phyloP scores from a whole-genome alignment of 2,329 filamentous ascomycete species.

The Capronia epimyces region DNA sequence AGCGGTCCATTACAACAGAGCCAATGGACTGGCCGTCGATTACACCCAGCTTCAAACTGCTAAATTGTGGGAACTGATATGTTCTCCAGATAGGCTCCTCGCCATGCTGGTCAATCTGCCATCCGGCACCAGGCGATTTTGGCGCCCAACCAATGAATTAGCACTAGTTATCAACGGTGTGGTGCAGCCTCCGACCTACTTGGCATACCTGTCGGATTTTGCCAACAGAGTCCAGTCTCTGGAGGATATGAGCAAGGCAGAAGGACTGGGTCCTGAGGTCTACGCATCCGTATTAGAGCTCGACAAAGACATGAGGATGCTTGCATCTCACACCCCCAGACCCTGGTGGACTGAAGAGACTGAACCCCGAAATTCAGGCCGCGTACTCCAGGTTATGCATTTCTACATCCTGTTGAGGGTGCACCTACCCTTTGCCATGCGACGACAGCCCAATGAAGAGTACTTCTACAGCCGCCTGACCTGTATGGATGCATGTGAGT shows the following conservation, averaged over 20 bases:
- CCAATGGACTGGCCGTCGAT: background rate
- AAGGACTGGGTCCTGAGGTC: slow-evolving; percentile 3
- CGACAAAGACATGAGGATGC: slow-evolving; percentile 14
- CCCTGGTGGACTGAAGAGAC: slow-evolving; percentile 10
- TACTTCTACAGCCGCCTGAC: slow-evolving; percentile 15
- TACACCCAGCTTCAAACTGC: slow-evolving; percentile 25
- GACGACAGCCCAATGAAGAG: slow-evolving; percentile 3
- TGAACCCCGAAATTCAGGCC: slow-evolving; percentile 3
- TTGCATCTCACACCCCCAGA: slow-evolving; percentile 9
- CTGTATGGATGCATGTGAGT: slow-evolving; percentile 18
- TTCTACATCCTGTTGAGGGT: slow-evolving; percentile 15
- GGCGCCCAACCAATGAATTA: slow-evolving; percentile 4
- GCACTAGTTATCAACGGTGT: slow-evolving; percentile 6
- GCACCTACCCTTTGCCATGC: slow-evolving; percentile 16
- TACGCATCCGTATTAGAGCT: slow-evolving; percentile 15
- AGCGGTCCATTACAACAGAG: slow-evolving; percentile 2
- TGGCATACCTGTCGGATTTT: slow-evolving; percentile 14
- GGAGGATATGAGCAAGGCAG: slow-evolving; percentile 7
- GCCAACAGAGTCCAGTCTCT: slow-evolving; percentile 9
- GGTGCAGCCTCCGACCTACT: slow-evolving; percentile 6
- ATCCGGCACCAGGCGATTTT: slow-evolving; percentile 31
- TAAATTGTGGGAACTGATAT: slow-evolving; percentile 34
- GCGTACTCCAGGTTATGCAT: slow-evolving; percentile 14
- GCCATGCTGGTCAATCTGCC: slow-evolving; percentile 37
- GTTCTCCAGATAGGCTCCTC: slow-evolving; percentile 32